Evolutionary conservation across 768 basidiomycete genomes (phyloP), one percentile per base, ranked within the genome.

Genomic region (Macrolepiota albuminosa): DNA sequence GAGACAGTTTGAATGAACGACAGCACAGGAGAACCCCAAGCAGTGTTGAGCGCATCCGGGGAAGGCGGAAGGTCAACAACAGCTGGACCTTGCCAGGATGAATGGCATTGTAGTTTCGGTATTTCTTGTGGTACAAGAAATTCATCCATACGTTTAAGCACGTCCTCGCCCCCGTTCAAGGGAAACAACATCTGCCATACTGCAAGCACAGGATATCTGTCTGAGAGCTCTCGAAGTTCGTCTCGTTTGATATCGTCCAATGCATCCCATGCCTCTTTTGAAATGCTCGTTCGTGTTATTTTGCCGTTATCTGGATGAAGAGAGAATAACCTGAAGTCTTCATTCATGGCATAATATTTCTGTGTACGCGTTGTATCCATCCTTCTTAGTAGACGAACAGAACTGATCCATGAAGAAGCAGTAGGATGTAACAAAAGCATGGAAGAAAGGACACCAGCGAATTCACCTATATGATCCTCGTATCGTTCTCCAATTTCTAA

Each of bases 171-270:
- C 9, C 46, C 51, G 11, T 33, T 14, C 16, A 14, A 42, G 13
- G 48, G 29, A 36, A 60, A 56, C 10, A 60, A 51, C 47, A 56
- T 43, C 29, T 60, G 54, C 59, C 59, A 60, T 8, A 56, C 48
- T 7, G 54, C 59, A 14, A 60, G 53, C 14, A 42, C 7, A 36
- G 54, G 54, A 33, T 43, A 60, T 47, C 40, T 55, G 3, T 29
- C 0, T 8, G 21, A 14, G 5, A 37, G n/a, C 11, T 60, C 24
- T 13, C 18, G 21, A 8, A 55, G 40, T 1, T 55, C 14, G 18
- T 49, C 29, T 49, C 37, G 59, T 36, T 47, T 10, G 21, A 11
- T 7, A 26, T 59, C 16, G 9, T 40, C 26, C 52, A 55, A 14
- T 6, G 54, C 34, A 8, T 56, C 39, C 59, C 59, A 60, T 0